Base-by-base conservation (phyloP, 257 asterid species). In the Solanum chmielewskii region DNA sequence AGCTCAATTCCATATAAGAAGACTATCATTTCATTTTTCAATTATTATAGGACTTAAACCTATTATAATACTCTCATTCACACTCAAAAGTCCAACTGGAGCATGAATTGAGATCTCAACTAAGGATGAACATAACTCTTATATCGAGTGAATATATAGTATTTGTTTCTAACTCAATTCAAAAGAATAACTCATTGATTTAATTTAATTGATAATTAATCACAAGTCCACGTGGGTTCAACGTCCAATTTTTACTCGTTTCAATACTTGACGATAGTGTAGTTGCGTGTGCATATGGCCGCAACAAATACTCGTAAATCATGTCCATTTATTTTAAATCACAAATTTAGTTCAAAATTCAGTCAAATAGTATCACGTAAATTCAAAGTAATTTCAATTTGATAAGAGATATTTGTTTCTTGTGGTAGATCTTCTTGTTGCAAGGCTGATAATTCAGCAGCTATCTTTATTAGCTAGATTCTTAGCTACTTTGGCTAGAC, bases 21-120 rank as follows among this genome's bases (percentile, higher is more conserved):
- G 3, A 49, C 0, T 20, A 5, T 49, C 8, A 49, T 1, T 14
- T 2, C 0, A 6, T 47, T 47, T 47, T 6, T 2, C 59, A 14
- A 47, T 47, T 16, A 5, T 47, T 47, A 2, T 47, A 14, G 1
- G 59, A 47, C 3, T 47, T 49, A 5, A 49, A 49, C 6, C 59
- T 20, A 49, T 0, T 49, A 0, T 49, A 2, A 49, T 7, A 49
- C 59, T 49, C 2, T 6, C 59, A 20, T 49, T 49, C 59, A 5
- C 0, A 8, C 59, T 14, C 8, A 49, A 0, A 49, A 49, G 8
- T 0, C 7, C 21, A 49, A 49, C 0, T 49, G 20, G 0, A 49
- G 59, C 21, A 3, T 49, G 21, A 7, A 49, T 0, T 49, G 21
- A 49, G 59, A 49, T 18, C 1, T 1, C 59, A 14, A 49, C 14